Evolutionary conservation across 495 filamentous ascomycete genomes (phyloP), one percentile per base, ranked within the genome.

Genomic region (Trichocladium antarcticum): DNA sequence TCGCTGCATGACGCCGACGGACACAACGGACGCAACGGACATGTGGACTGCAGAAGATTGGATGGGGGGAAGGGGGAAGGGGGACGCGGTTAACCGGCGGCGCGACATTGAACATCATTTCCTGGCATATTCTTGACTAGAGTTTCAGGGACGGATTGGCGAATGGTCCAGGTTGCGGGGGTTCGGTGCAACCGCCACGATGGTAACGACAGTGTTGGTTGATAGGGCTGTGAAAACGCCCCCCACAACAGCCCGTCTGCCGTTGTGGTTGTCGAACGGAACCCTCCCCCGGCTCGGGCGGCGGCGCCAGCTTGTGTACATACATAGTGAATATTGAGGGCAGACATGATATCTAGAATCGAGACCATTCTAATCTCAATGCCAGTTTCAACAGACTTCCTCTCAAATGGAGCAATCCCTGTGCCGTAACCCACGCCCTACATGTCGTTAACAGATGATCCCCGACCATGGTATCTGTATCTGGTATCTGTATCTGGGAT

Each of bases 291-390:
- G 9, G 12, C 32, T 14, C 24, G n/a, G 9, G 17, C 17, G 21
- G 17, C 8, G 44, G n/a, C 32, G 20, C 19, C 21, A 16, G 43
- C 43, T 37, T 28, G 34, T 47, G 44, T 47, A 47, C 22, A 47
- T 47, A 47, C 5, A 20, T 29, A 47, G 24, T 36, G 43, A 20
- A 12, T 5, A 32, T 2, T 10, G 43, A 27, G 32, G 20, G 4
- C 19, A 15, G 20, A 14, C 20, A 14, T 10, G 20, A 45, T 22
- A 37, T 14, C 4, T 24, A 37, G 19, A 45, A 45, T n/a, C n/a
- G n/a, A n/a, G n/a, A n/a, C n/a, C n/a, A n/a, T n/a, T n/a, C n/a
- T n/a, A n/a, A n/a, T n/a, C n/a, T n/a, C n/a, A n/a, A n/a, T n/a
- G n/a, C n/a, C n/a, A n/a, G n/a, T n/a, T n/a, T n/a, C n/a, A n/a